Percentiles rank a stretch among this genome's conserved stretches.
These are phyloP conservation scores for Esteya vermicola DNA, from an alignment of 2,329 filamentous ascomycete genomes.

Conservation along the genomic window DNA sequence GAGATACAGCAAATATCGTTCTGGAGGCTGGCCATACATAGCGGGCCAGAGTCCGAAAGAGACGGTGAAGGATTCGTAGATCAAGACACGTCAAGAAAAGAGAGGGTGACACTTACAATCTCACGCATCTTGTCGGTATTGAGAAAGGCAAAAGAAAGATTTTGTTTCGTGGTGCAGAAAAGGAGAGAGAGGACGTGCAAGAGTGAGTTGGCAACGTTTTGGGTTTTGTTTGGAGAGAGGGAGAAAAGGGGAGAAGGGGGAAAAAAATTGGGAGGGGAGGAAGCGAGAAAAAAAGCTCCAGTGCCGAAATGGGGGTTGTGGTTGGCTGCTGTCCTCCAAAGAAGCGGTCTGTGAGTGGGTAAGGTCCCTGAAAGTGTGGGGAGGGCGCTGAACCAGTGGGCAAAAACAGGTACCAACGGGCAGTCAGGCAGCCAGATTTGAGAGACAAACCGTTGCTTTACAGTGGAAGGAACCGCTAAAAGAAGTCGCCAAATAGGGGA, in stretches of 20 bases:
- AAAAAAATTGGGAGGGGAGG: too few species aligned
- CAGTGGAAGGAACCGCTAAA: background rate
- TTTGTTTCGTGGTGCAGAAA: background rate
- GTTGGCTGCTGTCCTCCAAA: too few species aligned
- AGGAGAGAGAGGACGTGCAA: background rate
- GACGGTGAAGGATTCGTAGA: background rate
- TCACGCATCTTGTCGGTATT: conserved; percentile 50
- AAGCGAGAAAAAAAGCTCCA: conserved; percentile 1
- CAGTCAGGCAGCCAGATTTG: background rate
- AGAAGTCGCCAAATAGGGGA: too few species aligned
- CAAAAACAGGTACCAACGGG: too few species aligned
- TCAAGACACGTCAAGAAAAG: background rate
- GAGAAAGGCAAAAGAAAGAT: too few species aligned
- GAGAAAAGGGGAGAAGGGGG: conserved; percentile 4
- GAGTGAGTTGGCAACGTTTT: background rate
- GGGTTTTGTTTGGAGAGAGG: background rate
- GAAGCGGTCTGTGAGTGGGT: background rate
- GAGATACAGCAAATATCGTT: too few species aligned
- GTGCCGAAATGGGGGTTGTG: background rate
- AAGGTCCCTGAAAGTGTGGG: background rate
- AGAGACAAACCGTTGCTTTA: too few species aligned
- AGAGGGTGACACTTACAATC: conserved; percentile 41
- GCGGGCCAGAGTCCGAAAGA: too few species aligned
- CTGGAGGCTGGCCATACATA: too few species aligned
- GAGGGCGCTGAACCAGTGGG: too few species aligned